Conservation (phyloP, 2,329 filamentous ascomycete species). For the Stachybotrys echinatus region DNA sequence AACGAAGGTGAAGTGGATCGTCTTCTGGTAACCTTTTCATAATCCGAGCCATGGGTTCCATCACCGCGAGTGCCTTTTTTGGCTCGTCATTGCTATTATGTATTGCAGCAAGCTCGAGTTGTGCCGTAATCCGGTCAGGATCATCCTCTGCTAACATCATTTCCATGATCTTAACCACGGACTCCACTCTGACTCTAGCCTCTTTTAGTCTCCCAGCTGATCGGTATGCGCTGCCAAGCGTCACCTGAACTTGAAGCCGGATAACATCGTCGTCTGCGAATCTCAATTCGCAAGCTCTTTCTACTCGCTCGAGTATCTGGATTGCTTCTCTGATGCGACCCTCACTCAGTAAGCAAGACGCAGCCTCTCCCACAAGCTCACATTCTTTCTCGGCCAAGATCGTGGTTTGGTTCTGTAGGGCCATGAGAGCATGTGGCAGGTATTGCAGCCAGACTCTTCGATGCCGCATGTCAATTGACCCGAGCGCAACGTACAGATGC, state of each 20-base stretch:
- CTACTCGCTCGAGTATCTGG: slow-evolving; percentile 15
- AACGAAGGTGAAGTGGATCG: too few species aligned
- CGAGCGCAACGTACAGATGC: slow-evolving; percentile 1
- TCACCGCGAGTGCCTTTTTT: too few species aligned
- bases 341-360: too few species aligned
- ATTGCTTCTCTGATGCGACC: slow-evolving; percentile 15
- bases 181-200: not conserved
- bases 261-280: not conserved
- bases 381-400: not conserved
- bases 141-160: not conserved
- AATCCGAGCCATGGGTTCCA: too few species aligned
- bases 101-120: too few species aligned
- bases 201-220: not conserved
- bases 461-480: not conserved
- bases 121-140: not conserved
- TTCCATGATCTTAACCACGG: not conserved
- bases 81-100: too few species aligned
- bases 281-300: slow-evolving; percentile 3
- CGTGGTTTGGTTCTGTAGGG: not conserved
- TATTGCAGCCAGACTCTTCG: slow-evolving; percentile 6
- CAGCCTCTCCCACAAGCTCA: slow-evolving; percentile 7
- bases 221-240: not conserved
- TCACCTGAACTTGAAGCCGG: not conserved
- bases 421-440: slow-evolving; percentile 7
- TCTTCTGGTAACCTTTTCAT: too few species aligned